Conservation (phyloP, 129 eudicot species). For the Flaveria robusta region DNA sequence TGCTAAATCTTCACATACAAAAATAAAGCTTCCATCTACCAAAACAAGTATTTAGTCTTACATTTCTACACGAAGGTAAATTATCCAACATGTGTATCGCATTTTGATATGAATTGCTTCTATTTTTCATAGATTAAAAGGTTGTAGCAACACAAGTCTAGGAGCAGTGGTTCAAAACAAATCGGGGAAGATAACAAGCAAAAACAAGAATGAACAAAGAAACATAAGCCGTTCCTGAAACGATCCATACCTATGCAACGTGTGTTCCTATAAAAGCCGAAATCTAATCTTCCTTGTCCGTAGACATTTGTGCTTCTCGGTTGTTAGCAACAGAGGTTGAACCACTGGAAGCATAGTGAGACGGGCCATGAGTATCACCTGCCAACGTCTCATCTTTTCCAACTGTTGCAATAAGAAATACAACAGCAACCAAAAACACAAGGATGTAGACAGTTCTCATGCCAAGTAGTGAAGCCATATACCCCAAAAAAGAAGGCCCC, state of each 20-base stretch:
- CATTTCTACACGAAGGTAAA: neutral
- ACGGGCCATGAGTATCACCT: conserved; percentile 52
- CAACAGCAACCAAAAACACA: conserved; percentile 54
- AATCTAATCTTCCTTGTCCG: conserved; percentile 53
- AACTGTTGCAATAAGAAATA: conserved; percentile 49
- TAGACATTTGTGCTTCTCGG: conserved; percentile 33
- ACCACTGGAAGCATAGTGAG: conserved; percentile 31
- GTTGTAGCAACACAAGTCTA: conserved; percentile 15
- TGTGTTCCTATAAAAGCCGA: conserved; percentile 7
- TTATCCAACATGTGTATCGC: neutral
- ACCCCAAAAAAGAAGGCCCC: conserved; percentile 71
- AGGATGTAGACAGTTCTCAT: conserved; percentile 50
- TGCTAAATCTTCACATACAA: neutral
- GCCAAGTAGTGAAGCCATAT: conserved; percentile 62
- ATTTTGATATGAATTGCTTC: conserved; percentile 19
- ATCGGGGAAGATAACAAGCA: neutral
- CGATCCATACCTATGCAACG: conserved; percentile 34
- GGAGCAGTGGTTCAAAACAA: conserved; percentile 17
- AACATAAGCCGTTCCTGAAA: conserved; percentile 16
- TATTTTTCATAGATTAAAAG: conserved; percentile 7
- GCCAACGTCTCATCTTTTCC: conserved; percentile 60
- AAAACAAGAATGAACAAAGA: conserved; percentile 5
- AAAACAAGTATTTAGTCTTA: neutral
- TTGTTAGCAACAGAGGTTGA: conserved; percentile 37
- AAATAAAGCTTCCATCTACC: neutral